Conservation (phyloP, 306 rosid genomes). For the Inga leiocalycina region DNA sequence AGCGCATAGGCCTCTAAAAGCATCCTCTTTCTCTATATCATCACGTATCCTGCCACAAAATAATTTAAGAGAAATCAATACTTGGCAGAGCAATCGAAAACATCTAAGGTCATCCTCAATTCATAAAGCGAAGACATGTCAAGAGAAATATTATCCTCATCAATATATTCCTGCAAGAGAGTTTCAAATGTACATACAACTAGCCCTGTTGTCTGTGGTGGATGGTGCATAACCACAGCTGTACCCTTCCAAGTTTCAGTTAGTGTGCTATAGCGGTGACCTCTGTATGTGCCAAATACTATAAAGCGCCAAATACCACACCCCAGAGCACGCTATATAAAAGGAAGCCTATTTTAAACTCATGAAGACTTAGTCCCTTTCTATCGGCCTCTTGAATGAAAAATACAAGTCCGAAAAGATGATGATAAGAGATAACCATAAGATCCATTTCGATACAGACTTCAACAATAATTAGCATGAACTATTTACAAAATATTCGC, state of each 20-base stretch:
- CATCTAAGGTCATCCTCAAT: conserved; percentile 2
- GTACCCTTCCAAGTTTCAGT: background rate
- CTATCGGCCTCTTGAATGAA: background rate
- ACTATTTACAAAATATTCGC: background rate
- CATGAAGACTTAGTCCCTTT: background rate
- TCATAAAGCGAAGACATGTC: conserved; percentile 20
- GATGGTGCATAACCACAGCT: background rate
- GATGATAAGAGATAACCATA: background rate
- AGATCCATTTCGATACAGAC: background rate
- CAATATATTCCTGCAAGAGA: background rate
- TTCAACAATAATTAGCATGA: background rate
- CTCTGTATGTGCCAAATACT: background rate
- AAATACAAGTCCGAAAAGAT: background rate
- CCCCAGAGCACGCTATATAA: background rate
- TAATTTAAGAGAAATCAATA: conserved; percentile 30
- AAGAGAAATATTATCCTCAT: conserved; percentile 15
- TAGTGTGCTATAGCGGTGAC: background rate
- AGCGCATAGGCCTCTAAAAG: conserved; percentile 94
- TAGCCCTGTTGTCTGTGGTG: background rate
- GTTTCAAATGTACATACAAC: background rate
- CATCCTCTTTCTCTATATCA: conserved; percentile 97
- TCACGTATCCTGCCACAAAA: conserved; percentile 87
- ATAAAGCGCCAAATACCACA: background rate
- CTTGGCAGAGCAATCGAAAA: background rate
- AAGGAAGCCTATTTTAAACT: background rate